Conservation (phyloP, 176 grass and related monocot species). For the Oryza brachyantha region DNA sequence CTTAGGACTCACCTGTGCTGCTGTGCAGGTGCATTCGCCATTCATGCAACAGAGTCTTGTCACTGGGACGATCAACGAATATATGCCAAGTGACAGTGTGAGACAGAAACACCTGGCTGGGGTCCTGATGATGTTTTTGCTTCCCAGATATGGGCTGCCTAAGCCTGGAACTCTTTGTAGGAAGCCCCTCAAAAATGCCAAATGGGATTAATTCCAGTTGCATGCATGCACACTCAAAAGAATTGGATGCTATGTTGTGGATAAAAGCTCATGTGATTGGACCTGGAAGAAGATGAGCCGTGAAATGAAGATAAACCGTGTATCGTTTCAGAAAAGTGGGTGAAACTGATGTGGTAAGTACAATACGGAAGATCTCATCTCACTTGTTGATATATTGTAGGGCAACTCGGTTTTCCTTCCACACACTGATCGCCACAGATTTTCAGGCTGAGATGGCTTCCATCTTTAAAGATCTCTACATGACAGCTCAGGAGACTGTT, state of each 20-base stretch:
- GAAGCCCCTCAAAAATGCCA: not conserved
- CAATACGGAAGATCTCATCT: not conserved
- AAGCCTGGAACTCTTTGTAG: constrained; percentile 26
- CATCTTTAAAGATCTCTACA: not conserved
- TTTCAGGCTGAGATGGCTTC: not conserved
- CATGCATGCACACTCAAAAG: constrained; percentile 1
- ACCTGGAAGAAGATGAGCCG: constrained; percentile 4
- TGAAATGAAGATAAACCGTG: constrained; percentile 8
- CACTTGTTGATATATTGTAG: constrained; percentile 9
- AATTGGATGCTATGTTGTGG: constrained; percentile 26
- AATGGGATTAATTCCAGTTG: constrained; percentile 23
- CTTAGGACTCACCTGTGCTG: not conserved
- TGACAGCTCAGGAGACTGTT: not conserved
- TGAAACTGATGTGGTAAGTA: not conserved
- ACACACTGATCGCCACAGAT: no score
- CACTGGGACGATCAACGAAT: not conserved
- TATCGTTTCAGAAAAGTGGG: constrained; percentile 1
- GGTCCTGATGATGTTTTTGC: constrained; percentile 11
- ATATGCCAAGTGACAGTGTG: constrained; percentile 19
- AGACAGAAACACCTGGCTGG: not conserved
- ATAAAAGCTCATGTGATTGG: constrained; percentile 27
- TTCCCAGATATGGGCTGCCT: constrained; percentile 18
- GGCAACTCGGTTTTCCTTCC: not conserved
- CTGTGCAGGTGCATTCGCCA: constrained; percentile 14
- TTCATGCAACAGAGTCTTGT: constrained; percentile 15